phyloP scores from a whole-genome alignment of 163 green algal species.

The Chloromonas sp. region DNA sequence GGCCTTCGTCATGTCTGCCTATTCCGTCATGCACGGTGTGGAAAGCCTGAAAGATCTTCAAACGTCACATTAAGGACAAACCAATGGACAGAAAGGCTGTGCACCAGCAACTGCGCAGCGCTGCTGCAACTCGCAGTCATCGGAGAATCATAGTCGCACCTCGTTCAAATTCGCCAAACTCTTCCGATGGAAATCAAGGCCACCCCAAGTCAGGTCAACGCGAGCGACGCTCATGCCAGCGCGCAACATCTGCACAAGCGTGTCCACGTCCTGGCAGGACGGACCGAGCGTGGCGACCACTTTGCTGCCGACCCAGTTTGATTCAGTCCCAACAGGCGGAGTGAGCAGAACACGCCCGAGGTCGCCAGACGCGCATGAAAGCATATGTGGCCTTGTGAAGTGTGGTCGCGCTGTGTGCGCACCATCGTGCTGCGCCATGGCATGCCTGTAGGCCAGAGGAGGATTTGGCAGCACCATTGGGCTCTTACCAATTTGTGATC shows the following conservation, averaged over 20 bases:
- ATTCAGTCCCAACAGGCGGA: no score
- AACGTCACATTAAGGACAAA: background rate
- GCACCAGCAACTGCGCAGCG: background rate
- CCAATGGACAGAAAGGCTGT: background rate
- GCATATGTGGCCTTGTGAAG: no score
- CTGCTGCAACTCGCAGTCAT: background rate
- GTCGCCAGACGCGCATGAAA: no score
- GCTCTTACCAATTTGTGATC: no score
- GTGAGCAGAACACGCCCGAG: no score
- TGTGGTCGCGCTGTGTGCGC: no score
- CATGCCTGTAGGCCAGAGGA: no score
- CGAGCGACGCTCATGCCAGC: slow-evolving; percentile 31
- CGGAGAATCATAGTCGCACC: background rate
- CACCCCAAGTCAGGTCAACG: slow-evolving; percentile 54
- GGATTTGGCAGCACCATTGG: no score
- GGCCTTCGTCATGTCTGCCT: no score
- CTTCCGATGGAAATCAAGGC: slow-evolving; percentile 65
- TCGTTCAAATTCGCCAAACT: slow-evolving; percentile 67
- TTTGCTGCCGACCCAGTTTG: slow-evolving; percentile 10
- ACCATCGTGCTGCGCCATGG: no score
- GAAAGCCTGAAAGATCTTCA: background rate
- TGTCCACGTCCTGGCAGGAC: slow-evolving; percentile 71
- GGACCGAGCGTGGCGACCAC: slow-evolving; percentile 81
- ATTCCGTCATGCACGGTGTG: no score
- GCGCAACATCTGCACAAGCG: slow-evolving; percentile 63